Evolutionary conservation across 2,329 filamentous ascomycete species (phyloP), one percentile per base, ranked within the genome.

Genomic region (Fusarium abutilonis): DNA sequence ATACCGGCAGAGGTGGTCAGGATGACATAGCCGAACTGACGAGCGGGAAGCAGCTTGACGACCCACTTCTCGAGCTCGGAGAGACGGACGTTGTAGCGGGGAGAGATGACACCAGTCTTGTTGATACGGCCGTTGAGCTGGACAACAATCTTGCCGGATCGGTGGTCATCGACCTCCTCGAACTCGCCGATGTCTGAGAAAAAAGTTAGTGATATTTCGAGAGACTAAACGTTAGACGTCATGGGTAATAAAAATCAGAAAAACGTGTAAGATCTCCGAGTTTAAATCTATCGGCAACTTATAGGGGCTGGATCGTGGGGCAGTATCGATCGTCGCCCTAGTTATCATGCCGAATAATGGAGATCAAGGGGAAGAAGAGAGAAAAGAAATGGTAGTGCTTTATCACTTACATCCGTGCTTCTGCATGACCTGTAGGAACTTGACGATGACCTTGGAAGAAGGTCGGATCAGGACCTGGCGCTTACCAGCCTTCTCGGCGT

Each of bases 21-120:
- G 82, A 99, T 93, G 78, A 99, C 92, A 85, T 93, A 97, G 78
- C 95, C 95, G 87, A 99, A 99, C 85, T 99, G 95, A 97, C 95
- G 95, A 72, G 95, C 93, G 72, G 95, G 95, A 69, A 99, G 89
- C 78, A 99, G 91, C 89, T 96, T 96, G 84, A 96, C 92, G 75
- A 98, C 93, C 95, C 95, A 99, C 88, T 98, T 97, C 92, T 99
- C 95, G 78, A 99, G 88, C 76, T 99, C 95, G 76, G 86, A 84
- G 77, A 99, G 93, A 81, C 94, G 93, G 82, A 99, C 91, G 88
- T 98, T 98, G 92, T 97, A 99, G 81, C 95, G 92, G 80, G 95
- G 95, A 71, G 90, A 95, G 88, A 99, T 99, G 85, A 97, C 94
- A 87, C 94, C 95, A 70, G 91, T 95, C 90, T 98, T 97, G 91